Base-by-base conservation (phyloP, 441 rosid genomes). In the Euphorbia celastroides region DNA sequence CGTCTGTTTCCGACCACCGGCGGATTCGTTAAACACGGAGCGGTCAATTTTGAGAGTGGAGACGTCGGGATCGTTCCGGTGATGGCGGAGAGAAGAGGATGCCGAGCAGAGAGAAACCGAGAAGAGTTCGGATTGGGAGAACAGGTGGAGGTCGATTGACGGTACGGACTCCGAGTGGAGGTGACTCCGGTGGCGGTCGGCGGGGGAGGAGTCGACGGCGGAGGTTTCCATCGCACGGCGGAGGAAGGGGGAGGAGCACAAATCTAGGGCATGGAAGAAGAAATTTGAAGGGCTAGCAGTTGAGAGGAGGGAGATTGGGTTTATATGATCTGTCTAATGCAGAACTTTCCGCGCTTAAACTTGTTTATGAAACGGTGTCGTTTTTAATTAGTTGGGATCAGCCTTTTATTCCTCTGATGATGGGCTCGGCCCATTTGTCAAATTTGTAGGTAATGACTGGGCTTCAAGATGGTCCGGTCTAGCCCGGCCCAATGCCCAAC, bases 1-100 rank as follows among this genome's bases (percentile, higher is more conserved):
- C 56, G 98, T 93, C 71, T 93, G 98, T 32, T 87, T 90, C 46
- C 90, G 89, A 74, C 96, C 86, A 0, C 97, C 97, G 60, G 98
- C 94, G 57, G 97, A 93, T 66, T 93, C 98, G 56, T 90, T 93
- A 85, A 93, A 93, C 65, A 90, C 87, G 70, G 96, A 83, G 46
- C 90, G 93, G 70, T 93, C 98, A 65, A 93, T 86, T 73, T 82
- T 90, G 20, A 86, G 96, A 56, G 83, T 86, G 36, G 81, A 64
- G 50, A 83, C 73, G 55, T 80, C 94, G 72, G 77, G 67, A 20
- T 72, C 80, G 76, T 68, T 62, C 23, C 57, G 82, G 19, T 34
- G 80, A 62, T 72, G 66, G 64, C 65, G 46, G 60, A 73, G 36
- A 67, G 84, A 62, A 72, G 82, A 70, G 48, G 81, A 62, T 63